Conservation (phyloP, 75 land plant genomes). For the Isoetes taiwanensis region DNA sequence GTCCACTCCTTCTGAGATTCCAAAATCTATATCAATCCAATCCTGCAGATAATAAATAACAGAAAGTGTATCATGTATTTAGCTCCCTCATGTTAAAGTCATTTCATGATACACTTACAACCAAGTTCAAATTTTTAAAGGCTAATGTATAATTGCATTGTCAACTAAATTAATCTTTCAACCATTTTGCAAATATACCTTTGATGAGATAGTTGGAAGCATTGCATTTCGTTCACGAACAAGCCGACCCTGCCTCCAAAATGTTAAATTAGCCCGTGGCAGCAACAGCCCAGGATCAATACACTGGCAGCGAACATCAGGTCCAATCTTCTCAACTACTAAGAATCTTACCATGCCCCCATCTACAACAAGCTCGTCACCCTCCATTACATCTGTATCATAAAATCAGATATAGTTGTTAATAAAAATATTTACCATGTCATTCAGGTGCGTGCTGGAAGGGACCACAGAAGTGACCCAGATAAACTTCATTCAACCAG, state of each 20-base stretch:
- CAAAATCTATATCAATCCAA: conserved; percentile 99
- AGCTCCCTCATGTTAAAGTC: not conserved
- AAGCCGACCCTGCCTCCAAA: conserved; percentile 76
- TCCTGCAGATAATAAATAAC: conserved; percentile 47
- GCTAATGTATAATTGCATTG: not conserved
- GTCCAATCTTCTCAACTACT: conserved; percentile 83
- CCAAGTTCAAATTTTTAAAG: not conserved
- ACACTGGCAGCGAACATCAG: conserved; percentile 90
- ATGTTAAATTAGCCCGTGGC: conserved; percentile 90
- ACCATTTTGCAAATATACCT: conserved; percentile 30
- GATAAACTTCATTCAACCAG: too few relatives aligned
- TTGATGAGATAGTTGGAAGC: conserved; percentile 97
- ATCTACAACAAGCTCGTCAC: conserved; percentile 94
- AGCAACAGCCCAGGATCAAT: conserved; percentile 89
- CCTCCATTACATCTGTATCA: conserved; percentile 59
- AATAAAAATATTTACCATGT: too few relatives aligned
- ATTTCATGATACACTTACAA: not conserved
- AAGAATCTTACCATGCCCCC: conserved; percentile 99
- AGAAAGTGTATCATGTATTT: not conserved
- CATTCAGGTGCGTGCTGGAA: too few relatives aligned
- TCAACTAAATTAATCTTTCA: not conserved
- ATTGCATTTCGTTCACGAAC: conserved; percentile 93
- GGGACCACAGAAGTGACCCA: too few relatives aligned
- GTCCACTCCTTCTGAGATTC: conserved; percentile 92
- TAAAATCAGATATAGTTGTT: too few relatives aligned